Percentiles rank a stretch among this genome's conserved stretches.
phyloP scores from a whole-genome alignment of 768 basidiomycete genomes.

The Chalciporus sphaerocephalus region DNA sequence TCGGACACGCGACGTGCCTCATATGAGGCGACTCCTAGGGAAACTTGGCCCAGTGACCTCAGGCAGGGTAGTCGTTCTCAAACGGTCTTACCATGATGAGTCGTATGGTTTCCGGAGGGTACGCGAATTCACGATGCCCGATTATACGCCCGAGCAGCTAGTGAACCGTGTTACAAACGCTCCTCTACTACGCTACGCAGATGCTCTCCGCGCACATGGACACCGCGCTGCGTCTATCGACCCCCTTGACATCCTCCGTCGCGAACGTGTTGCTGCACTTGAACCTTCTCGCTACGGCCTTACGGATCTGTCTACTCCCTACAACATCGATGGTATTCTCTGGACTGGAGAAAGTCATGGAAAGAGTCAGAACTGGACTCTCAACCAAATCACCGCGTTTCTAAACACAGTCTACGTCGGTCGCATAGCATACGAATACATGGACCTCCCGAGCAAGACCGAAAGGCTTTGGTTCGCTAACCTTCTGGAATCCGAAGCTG shows the following conservation, averaged over 20 bases:
- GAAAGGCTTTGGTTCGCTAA: slow-evolving; percentile 89
- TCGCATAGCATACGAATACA: slow-evolving; percentile 86
- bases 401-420: slow-evolving; percentile 75
- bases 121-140: slow-evolving; percentile 59
- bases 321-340: slow-evolving; percentile 76
- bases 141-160: slow-evolving; percentile 66
- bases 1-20: slow-evolving; percentile 13
- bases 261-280: slow-evolving; percentile 75
- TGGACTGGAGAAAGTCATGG: slow-evolving; percentile 49
- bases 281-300: slow-evolving; percentile 77
- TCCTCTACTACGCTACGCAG: slow-evolving; percentile 80
- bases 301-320: slow-evolving; percentile 44
- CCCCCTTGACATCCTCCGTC: slow-evolving; percentile 80
- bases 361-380: slow-evolving; percentile 50
- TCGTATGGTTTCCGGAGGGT: slow-evolving; percentile 74
- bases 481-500: slow-evolving; percentile 58
- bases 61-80: slow-evolving; percentile 21
- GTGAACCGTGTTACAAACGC: slow-evolving; percentile 69
- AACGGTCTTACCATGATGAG: slow-evolving; percentile 63
- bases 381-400: slow-evolving; percentile 66
- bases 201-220: slow-evolving; percentile 79
- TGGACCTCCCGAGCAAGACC: slow-evolving; percentile 83
- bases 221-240: slow-evolving; percentile 85
- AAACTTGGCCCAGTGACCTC: slow-evolving; percentile 1
- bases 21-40: slow-evolving; percentile 8